Conservation (phyloP, 768 basidiomycete genomes). For the Xerocomellus amylosporus region DNA sequence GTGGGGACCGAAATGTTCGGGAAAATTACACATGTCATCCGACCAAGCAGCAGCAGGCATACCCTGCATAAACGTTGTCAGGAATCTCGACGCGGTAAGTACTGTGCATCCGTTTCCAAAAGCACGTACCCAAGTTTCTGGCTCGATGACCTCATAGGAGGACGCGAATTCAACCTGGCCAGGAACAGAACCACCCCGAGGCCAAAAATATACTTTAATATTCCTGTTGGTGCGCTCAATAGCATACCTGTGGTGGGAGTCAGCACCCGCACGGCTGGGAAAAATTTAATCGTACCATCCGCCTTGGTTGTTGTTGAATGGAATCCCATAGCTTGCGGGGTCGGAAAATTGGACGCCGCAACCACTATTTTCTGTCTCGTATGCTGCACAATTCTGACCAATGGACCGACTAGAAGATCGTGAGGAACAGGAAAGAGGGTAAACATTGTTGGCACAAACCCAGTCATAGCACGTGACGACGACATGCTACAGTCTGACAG, state of each 20-base stretch:
- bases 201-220: conserved; percentile 47
- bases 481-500: conserved; percentile 22
- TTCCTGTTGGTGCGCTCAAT: conserved; percentile 32
- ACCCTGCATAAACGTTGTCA: conserved; percentile 21
- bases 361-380: conserved; percentile 21
- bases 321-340: conserved; percentile 17
- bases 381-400: conserved; percentile 20
- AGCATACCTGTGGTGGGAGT: conserved; percentile 38
- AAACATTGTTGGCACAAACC: conserved; percentile 8
- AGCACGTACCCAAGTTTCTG: conserved; percentile 32
- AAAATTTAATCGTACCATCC: conserved; percentile 33
- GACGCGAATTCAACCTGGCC: conserved; percentile 21
- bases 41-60: conserved; percentile 34
- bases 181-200: conserved; percentile 30
- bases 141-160: conserved; percentile 15
- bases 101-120: background rate
- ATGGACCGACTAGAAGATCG: conserved; percentile 2
- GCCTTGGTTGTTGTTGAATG: conserved; percentile 34
- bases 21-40: conserved; percentile 37
- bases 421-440: background rate
- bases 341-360: conserved; percentile 21
- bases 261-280: background rate
- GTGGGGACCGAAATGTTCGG: conserved; percentile 33
- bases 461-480: conserved; percentile 17
- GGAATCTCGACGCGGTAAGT: background rate